Base-by-base conservation (phyloP, 1,284 basidiomycete genomes). In the Naganishia albida region DNA sequence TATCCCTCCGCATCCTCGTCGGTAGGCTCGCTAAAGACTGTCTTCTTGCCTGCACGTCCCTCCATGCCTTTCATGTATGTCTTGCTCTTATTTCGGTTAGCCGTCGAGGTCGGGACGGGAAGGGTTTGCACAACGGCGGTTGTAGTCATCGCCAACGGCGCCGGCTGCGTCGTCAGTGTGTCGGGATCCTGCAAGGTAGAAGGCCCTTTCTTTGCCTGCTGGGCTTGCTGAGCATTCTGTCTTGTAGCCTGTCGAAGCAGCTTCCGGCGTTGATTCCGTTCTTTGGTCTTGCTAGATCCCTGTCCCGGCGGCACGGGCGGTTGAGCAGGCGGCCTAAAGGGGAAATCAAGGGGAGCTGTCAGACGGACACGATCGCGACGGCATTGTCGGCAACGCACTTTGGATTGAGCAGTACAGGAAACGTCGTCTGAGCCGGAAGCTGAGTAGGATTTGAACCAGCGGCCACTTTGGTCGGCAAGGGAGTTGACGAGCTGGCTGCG, bases 31-130 rank as follows among this genome's bases (percentile, higher is more conserved):
- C 48, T 64, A 62, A 74, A 78, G 18, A 75, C 71, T 8, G 70
- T 76, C 66, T 70, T 70, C n/a, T 67, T 73, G 1, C 73, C 73
- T 34, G 59, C 52, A 39, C 72, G 52, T 2, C 68, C 70, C 20
- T 65, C 65, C 75, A 77, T 77, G 34, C 73, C 72, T 50, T 69
- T 70, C 66, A 77, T 62, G 65, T 78, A 79, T 12, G 76, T 75
- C 52, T 71, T 73, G 68, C 73, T 75, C 70, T 79, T 79, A 63
- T 78, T 78, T 48, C 71, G 64, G 67, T 78, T 78, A 12, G 71
- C 71, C 68, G 74, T 74, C 15, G 66, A 67, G 15, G 63, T 65
- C 4, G 71, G 70, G 15, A 72, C 62, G 18, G 63, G 50, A 39
- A 40, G 34, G 15, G 50, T 39, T 18, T 60, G 57, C 1, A 64